Evolutionary conservation across 148 eudicot genomes (phyloP), one percentile per base, ranked within the genome.

Genomic region (Suaeda aralocaspica): DNA sequence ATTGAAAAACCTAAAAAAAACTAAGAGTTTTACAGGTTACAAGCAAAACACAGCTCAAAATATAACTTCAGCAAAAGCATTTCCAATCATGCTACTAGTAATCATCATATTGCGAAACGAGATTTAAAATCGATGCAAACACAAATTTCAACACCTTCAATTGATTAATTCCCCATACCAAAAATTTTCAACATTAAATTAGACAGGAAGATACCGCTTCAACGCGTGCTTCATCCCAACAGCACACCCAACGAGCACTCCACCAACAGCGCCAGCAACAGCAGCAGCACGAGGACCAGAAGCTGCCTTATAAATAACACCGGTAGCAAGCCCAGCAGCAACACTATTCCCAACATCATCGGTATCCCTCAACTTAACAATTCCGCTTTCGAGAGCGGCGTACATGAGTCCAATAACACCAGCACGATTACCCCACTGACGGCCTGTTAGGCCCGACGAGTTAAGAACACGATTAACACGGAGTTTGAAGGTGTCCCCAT

Each of bases 201-300:
- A 89, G 30, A 89, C 67, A 14, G 88, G 92, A 29, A 87, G 73
- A 12, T 92, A 89, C 78, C 97, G 83, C 74, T 86, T 92, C 29
- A 82, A 19, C 30, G 53, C 76, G 63, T 88, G 97, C 79, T 91
- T 91, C 36, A 74, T 84, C 5, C 86, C 80, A 10, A 92, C 96
- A 13, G 84, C 83, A 24, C 85, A 28, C 5, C 96, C 96, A n/a
- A 85, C 96, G 19, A 81, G 73, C 29, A 90, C 57, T 0, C 96
- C 98, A 4, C 98, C 98, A 26, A 87, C 81, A 5, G 94, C 98
- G 2, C 98, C 96, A 0, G 90, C 96, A 68, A 92, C 82, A 0
- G 96, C 98, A 5, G 94, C 92, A 18, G 97, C 88, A 67, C 89
- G 76, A 16, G 82, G 84, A 9, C 97, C 97, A 0, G 85, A 62